Evolutionary conservation across 106 monocot genomes (phyloP), one percentile per base, ranked within the genome.

Genomic region (Dendrobium officinale): DNA sequence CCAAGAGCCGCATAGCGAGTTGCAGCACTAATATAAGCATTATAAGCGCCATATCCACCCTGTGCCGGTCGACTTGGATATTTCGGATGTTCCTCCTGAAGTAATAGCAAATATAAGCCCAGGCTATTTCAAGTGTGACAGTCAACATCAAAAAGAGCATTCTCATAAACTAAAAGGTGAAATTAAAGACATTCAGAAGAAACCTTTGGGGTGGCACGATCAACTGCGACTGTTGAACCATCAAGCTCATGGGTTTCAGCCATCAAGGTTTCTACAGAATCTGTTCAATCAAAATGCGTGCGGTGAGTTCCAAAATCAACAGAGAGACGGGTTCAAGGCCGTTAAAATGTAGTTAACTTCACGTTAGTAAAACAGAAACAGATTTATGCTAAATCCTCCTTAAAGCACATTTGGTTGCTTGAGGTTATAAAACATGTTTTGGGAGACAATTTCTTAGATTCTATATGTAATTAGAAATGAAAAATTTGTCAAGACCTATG

Each of bases 121-220:
- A 24, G 2, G 73, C 10, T 18, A 15, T 26, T 26, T 75, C 33
- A 80, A 29, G 56, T 29, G 41, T 67, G 51, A 81, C 47, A 24
- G 15, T 48, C 22, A 78, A 31, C 42, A 82, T 42, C 42, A 67
- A 7, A 75, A 29, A 51, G 11, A 66, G 56, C 26, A 27, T 61
- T 24, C 16, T 26, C 26, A 44, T 67, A 51, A 45, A 20, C 47
- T 13, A 22, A 44, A 76, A 27, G 47, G 22, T 24, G 8, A n/a
- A 49, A 67, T 16, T 10, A 13, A 24, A 74, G 43, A 74, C 15
- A 72, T 2, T 66, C 64, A 37, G 17, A 20, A 81, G 18, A 56
- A 90, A 77, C 98, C 95, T 95, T 99, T 58, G 98, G 98, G 59
- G 95, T 95, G 41, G 98, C 98, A 40, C 98, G 92, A 73, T 99